Base-by-base conservation (phyloP, 179 eudicot species). In the Corrigiola litoralis region DNA sequence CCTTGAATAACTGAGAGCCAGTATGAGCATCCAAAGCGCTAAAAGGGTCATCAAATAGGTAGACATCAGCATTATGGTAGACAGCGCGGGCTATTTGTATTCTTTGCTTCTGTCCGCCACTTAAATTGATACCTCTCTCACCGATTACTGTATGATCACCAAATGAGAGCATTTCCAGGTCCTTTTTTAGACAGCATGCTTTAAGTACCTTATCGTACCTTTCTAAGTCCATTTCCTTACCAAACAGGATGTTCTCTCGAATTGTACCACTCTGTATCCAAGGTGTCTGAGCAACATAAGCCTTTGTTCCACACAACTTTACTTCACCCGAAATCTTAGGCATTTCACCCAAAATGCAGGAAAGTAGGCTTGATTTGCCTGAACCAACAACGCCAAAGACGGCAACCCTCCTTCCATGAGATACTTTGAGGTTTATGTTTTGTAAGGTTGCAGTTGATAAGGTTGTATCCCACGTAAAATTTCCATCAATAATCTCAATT, bases 301-400 rank as follows among this genome's bases (percentile, higher is more conserved):
- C 86, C 61, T 71, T 84, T 48, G 77, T 69, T 11, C 89, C 86
- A 55, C 79, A 45, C 1, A 84, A 21, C 52, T 66, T 77, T n/a
- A 84, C 21, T 20, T 31, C 56, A 16, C 95, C 95, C 0, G 87
- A 80, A 3, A 84, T 7, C 62, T 82, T 88, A 9, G 84, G 84
- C 47, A 88, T 61, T 69, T 88, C 92, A 23, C 96, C 91, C 24
- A 85, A 52, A 0, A 88, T 72, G 59, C 89, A 81, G 2, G 95
- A 85, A 1, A 88, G 84, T 57, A 88, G 76, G 60, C 80, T 88
- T 5, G 95, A 88, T 68, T 88, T 88, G 17, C 95, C 90, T 12
- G 90, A 79, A 36, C 90, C 95, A 69, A 87, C 95, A 0, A 83
- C 77, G n/a, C 92, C 96, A 74, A 92, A 88, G 45, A 88, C 57